Percentiles rank a stretch among this genome's conserved stretches.
phyloP scores from a whole-genome alignment of 306 rosid genomes.

The Trichosanthes truncata region DNA sequence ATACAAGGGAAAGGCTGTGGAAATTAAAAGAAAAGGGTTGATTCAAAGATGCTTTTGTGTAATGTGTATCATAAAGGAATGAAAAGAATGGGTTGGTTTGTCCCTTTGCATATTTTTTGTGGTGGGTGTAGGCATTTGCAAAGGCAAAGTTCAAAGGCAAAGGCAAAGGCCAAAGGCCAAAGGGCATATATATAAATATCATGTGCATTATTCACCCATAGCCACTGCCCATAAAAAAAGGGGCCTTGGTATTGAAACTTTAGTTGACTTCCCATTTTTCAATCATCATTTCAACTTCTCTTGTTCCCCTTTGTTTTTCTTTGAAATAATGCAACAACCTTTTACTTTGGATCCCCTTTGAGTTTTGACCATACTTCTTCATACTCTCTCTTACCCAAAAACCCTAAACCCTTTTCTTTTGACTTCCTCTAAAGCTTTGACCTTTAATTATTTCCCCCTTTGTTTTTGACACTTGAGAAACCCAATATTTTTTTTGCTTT shows the following conservation, averaged over 20 bases:
- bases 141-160: neutral
- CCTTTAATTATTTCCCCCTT: neutral
- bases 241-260: neutral
- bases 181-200: neutral
- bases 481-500: neutral
- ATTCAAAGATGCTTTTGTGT: neutral
- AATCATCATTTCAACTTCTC: neutral
- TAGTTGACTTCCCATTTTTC: neutral
- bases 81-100: neutral
- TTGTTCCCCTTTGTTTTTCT: neutral
- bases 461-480: neutral
- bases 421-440: neutral
- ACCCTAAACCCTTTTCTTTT: neutral
- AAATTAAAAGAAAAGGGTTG: neutral
- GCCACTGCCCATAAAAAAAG: neutral
- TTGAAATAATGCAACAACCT: neutral
- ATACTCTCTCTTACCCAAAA: neutral
- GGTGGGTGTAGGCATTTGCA: neutral
- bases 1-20: neutral
- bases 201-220: neutral
- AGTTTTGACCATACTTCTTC: neutral
- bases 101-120: neutral
- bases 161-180: neutral
- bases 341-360: neutral
- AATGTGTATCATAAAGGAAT: neutral